phyloP scores from a whole-genome alignment of 2,329 filamentous ascomycete genomes.

The Lachnellula hyalina region DNA sequence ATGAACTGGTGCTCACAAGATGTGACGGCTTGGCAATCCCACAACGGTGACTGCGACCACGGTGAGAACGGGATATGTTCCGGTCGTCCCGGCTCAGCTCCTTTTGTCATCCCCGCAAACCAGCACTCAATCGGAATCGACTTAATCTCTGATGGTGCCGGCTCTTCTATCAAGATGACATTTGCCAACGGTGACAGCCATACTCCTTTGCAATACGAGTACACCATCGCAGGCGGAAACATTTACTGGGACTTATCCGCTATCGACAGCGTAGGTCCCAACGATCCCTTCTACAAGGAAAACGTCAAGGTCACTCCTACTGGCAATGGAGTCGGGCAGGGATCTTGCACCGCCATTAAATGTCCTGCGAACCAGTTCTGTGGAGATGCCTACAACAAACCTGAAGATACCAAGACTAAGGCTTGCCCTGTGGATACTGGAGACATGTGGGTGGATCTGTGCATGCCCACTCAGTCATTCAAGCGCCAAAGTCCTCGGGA shows the following conservation, averaged over 20 bases:
- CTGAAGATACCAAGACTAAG: constrained; percentile 19
- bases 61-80: constrained; percentile 1
- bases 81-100: not conserved
- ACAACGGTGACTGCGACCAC: constrained; percentile 5
- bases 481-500: not conserved
- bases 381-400: constrained; percentile 6
- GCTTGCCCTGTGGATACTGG: not conserved
- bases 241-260: constrained; percentile 11
- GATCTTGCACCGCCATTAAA: constrained; percentile 1
- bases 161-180: constrained; percentile 7
- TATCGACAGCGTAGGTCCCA: constrained; percentile 5
- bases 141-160: not conserved
- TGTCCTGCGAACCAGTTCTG: constrained; percentile 5
- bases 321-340: not conserved
- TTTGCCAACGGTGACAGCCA: not conserved
- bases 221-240: not conserved
- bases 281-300: constrained; percentile 2
- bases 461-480: not conserved
- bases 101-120: not conserved
- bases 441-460: not conserved
- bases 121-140: not conserved
- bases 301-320: constrained; percentile 1
- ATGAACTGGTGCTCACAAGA: not conserved
- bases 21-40: not conserved
- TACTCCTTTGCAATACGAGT: constrained; percentile 12